Conservation (phyloP, 2,329 filamentous ascomycete species). For the Epichloe brachyelytri region DNA sequence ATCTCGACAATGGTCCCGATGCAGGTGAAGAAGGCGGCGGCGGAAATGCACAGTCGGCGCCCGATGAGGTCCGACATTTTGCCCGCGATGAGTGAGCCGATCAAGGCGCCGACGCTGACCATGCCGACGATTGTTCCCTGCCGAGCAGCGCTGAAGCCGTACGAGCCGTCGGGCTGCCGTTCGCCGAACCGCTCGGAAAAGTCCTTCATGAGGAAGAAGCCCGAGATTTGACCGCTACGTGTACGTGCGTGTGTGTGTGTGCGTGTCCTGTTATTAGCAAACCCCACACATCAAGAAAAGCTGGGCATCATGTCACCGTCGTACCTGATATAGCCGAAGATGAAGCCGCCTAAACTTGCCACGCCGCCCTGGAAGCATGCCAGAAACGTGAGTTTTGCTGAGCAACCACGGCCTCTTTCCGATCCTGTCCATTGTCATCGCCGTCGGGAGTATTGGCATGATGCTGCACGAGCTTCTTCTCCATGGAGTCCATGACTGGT, state of each 20-base stretch:
- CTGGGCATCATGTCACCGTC: no score
- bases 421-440: neutral
- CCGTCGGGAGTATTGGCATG: neutral
- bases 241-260: slow-evolving; percentile 10
- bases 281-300: neutral
- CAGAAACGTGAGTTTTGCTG: slow-evolving; percentile 22
- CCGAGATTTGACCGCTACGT: slow-evolving; percentile 43
- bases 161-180: slow-evolving; percentile 21
- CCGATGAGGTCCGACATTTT: slow-evolving; percentile 50
- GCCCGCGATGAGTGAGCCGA: slow-evolving; percentile 45
- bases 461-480: neutral
- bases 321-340: slow-evolving; percentile 45
- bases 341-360: slow-evolving; percentile 42
- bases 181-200: slow-evolving; percentile 42
- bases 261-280: neutral
- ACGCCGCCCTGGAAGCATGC: slow-evolving; percentile 37
- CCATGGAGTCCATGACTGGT: slow-evolving; percentile 1
- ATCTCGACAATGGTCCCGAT: slow-evolving; percentile 53
- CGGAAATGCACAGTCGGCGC: slow-evolving; percentile 48
- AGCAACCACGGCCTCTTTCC: neutral
- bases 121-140: slow-evolving; percentile 51
- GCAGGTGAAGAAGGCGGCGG: slow-evolving; percentile 48
- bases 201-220: slow-evolving; percentile 48
- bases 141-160: slow-evolving; percentile 42
- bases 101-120: slow-evolving; percentile 45